A percentile compares a stretch with the other conserved stretches of the same genome.
Evolutionary conservation across 305 asterid genomes (phyloP).

Genomic region (Fraxinus albicans): DNA sequence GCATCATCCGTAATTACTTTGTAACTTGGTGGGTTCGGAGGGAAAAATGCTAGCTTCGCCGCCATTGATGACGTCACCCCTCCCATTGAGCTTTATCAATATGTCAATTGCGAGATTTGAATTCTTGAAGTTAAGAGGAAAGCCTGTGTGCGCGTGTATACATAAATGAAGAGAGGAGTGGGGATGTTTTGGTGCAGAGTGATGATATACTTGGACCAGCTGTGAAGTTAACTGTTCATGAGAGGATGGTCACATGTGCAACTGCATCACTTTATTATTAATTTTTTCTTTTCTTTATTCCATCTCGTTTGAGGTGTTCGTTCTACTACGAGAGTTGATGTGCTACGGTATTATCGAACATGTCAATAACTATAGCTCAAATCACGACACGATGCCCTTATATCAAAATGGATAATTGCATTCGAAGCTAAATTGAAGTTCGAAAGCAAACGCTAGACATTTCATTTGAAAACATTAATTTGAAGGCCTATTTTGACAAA

Average conservation of each 20-base stretch:
- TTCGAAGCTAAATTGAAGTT: no score
- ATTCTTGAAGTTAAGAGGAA: slow-evolving; percentile 21
- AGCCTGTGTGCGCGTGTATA: neutral
- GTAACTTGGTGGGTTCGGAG: slow-evolving; percentile 88
- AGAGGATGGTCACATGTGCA: slow-evolving; percentile 40
- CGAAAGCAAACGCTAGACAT: neutral
- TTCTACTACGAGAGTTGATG: neutral
- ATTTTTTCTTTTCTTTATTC: neutral
- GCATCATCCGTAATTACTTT: slow-evolving; percentile 54
- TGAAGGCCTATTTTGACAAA: neutral
- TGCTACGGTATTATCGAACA: neutral
- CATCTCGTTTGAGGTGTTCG: neutral
- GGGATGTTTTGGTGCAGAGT: slow-evolving; percentile 31
- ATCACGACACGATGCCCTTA: neutral
- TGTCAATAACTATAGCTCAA: neutral
- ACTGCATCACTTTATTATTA: neutral
- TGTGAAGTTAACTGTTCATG: slow-evolving; percentile 39
- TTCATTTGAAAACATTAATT: no score
- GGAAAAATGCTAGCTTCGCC: slow-evolving; percentile 92
- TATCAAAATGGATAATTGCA: neutral
- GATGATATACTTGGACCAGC: slow-evolving; percentile 39
- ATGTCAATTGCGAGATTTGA: slow-evolving; percentile 1
- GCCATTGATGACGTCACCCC: slow-evolving; percentile 99
- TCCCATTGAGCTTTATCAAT: slow-evolving; percentile 48
- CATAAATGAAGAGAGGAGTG: slow-evolving; percentile 7